Evolutionary conservation across 179 eudicot species (phyloP), one percentile per base, ranked within the genome.

Genomic region (Heliamphora pulchella): DNA sequence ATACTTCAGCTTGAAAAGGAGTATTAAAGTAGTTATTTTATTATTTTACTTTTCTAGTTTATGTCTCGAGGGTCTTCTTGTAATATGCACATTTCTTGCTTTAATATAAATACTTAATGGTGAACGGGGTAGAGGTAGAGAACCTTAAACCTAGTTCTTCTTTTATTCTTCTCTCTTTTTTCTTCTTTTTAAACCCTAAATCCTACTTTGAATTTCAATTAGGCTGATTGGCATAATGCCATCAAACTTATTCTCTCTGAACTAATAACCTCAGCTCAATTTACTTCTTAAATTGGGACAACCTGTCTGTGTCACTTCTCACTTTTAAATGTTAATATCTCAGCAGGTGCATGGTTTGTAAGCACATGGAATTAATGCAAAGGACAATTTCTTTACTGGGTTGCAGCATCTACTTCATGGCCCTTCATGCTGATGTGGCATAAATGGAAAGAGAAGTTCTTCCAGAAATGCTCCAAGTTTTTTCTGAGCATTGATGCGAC

Each of bases 371-470:
- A 51, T 66, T 44, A 13, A 76, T 67, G 76, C 22, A 48, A 13
- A 81, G 70, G 43, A 54, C 9, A 65, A 4, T 74, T 9, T 44
- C 75, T 54, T 71, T 83, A 15, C 76, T 72, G 69, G 73, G 70
- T 79, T 77, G 81, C 80, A 81, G 82, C 71, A 76, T 17, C 77
- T 80, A 41, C 83, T 79, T 76, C 71, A 84, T 80, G 85, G 86
- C 84, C 80, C 81, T 67, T 71, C 79, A 76, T 79, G 86, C 62
- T 83, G 83, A 87, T 71, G 83, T 64, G 78, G 85, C 80, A 79
- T 93, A 87, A 82, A 93, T 93, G 96, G 97, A 87, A 84, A 82
- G 81, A 79, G 46, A 70, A 74, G 61, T 50, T 76, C 75, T 80
- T 74, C 77, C 78, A 51, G 39, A 48, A 78, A 47, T 77, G 78